A percentile compares a stretch with the other conserved stretches of the same genome.
These are phyloP conservation scores for Metarhizium brunneum DNA, from an alignment of 2,329 filamentous ascomycete genomes.

Conservation along the genomic window DNA sequence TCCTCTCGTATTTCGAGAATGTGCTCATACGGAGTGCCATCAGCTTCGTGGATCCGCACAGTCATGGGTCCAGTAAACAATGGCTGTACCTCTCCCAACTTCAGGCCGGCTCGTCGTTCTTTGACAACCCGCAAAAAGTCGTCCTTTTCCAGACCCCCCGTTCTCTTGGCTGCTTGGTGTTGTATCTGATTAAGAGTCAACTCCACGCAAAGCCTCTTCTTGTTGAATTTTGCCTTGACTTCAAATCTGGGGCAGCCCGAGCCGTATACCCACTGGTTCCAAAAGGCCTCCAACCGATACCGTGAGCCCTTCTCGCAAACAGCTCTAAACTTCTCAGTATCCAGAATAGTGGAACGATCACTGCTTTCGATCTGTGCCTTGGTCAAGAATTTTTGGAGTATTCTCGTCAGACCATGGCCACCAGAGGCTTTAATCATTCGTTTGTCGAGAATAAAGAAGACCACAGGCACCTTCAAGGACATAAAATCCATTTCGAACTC, in stretches of 20 bases:
- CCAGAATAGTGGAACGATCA: constrained; percentile 62
- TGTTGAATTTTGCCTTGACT: constrained; percentile 87
- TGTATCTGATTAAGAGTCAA: constrained; percentile 78
- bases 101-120: constrained; percentile 63
- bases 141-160: constrained; percentile 49
- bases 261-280: constrained; percentile 84
- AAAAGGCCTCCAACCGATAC: constrained; percentile 80
- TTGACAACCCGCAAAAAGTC: constrained; percentile 80
- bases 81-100: constrained; percentile 60
- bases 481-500: constrained; percentile 85
- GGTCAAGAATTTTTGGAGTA: constrained; percentile 77
- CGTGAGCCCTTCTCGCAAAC: constrained; percentile 84
- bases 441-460: constrained; percentile 89
- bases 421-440: constrained; percentile 75
- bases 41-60: constrained; percentile 93
- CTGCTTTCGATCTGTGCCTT: constrained; percentile 63
- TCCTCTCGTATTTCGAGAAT: constrained; percentile 92
- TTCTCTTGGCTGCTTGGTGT: constrained; percentile 32
- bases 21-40: constrained; percentile 96
- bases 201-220: constrained; percentile 92
- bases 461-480: constrained; percentile 78
- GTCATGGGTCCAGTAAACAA: constrained; percentile 96
- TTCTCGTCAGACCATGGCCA: constrained; percentile 74
- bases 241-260: constrained; percentile 84
- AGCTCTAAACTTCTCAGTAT: constrained; percentile 66